Conservation (phyloP, 495 filamentous ascomycete species). For the Opeltia flavorubescens region DNA sequence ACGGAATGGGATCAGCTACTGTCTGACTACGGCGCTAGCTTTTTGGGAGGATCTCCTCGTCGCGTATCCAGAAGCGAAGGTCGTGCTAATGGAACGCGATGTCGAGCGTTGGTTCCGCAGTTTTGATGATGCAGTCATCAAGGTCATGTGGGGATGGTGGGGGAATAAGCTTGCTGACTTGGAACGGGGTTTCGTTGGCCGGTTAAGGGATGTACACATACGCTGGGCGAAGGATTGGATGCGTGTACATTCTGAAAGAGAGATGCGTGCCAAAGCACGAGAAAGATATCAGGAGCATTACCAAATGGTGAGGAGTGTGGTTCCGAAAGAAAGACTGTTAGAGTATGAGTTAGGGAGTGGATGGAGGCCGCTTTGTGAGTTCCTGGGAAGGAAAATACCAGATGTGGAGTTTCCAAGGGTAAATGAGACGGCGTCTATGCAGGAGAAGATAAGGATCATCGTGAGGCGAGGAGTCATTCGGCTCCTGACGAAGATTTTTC, state of each 20-base stretch:
- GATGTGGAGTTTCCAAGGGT: slow-evolving; percentile 27
- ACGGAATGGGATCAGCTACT: slow-evolving; percentile 40
- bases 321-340: slow-evolving; percentile 30
- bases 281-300: slow-evolving; percentile 19
- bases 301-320: slow-evolving; percentile 23
- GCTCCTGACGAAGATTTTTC: neutral
- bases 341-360: slow-evolving; percentile 33
- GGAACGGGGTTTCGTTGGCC: slow-evolving; percentile 7
- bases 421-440: slow-evolving; percentile 17
- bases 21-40: slow-evolving; percentile 26
- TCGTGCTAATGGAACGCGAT: slow-evolving; percentile 34
- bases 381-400: slow-evolving; percentile 30
- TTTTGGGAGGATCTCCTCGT: slow-evolving; percentile 38
- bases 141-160: neutral
- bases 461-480: neutral
- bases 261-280: slow-evolving; percentile 9
- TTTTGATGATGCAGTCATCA: slow-evolving; percentile 8
- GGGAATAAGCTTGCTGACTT: neutral
- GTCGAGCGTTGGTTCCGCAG: slow-evolving; percentile 14
- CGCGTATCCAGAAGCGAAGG: slow-evolving; percentile 39
- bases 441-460: slow-evolving; percentile 3
- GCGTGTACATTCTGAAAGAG: neutral
- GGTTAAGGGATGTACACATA: neutral
- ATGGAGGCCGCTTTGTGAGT: slow-evolving; percentile 36
- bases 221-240: slow-evolving; percentile 6